Percentiles rank a stretch among this genome's conserved stretches.
These are phyloP conservation scores for Talaromyces nanjingensis DNA, from an alignment of 495 filamentous ascomycete genomes.

Conservation along the genomic window DNA sequence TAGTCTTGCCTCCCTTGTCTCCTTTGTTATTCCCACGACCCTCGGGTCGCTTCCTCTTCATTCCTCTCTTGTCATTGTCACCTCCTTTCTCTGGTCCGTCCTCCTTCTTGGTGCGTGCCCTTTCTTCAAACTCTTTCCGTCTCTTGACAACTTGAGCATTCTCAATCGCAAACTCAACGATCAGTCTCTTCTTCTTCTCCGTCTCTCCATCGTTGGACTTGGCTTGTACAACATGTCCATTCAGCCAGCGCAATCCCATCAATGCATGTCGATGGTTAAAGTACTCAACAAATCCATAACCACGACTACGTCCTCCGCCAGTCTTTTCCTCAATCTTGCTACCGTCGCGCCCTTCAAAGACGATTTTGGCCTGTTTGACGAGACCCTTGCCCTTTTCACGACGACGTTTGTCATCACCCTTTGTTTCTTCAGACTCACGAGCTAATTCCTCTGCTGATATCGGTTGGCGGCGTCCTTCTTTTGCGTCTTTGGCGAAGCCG, in stretches of 20 bases:
- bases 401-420: slow-evolving; percentile 64
- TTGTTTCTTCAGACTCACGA: slow-evolving; percentile 73
- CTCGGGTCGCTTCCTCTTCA: slow-evolving; percentile 38
- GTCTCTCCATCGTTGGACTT: slow-evolving; percentile 32
- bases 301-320: slow-evolving; percentile 74
- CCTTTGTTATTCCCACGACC: slow-evolving; percentile 15
- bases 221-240: slow-evolving; percentile 63
- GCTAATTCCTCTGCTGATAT: slow-evolving; percentile 81
- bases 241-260: slow-evolving; percentile 92
- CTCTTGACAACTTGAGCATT: slow-evolving; percentile 88
- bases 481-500: slow-evolving; percentile 87
- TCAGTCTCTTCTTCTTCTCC: slow-evolving; percentile 68
- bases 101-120: slow-evolving; percentile 37
- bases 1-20: slow-evolving; percentile 11
- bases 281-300: slow-evolving; percentile 98
- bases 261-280: slow-evolving; percentile 87
- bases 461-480: slow-evolving; percentile 57
- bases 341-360: slow-evolving; percentile 80
- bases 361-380: slow-evolving; percentile 90
- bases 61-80: slow-evolving; percentile 17
- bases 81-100: slow-evolving; percentile 17
- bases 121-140: slow-evolving; percentile 64
- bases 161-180: slow-evolving; percentile 98
- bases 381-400: slow-evolving; percentile 84
- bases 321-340: slow-evolving; percentile 67